Evolutionary conservation across 108 stramenopile species (phyloP).

Genomic region (Pinguiococcus pyrenoidosus): DNA sequence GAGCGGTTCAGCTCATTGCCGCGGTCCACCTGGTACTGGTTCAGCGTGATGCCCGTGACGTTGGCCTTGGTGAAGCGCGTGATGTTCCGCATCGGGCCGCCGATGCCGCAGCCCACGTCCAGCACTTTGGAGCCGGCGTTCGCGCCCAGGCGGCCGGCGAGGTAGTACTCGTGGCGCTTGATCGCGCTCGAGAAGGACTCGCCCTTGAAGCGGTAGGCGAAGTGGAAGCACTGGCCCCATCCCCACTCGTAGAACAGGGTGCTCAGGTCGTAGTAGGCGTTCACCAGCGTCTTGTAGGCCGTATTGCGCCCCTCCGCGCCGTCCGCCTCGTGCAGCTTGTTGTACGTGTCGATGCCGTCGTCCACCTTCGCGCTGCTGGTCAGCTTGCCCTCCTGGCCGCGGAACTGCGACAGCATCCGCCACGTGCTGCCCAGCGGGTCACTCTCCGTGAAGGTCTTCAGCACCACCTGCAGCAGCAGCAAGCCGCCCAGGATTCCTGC

Average conservation of each 20-base stretch:
- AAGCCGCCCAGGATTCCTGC: no score
- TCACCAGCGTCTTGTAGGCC: slow-evolving; percentile 24
- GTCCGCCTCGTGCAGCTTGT: slow-evolving; percentile 30
- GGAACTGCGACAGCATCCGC: background rate
- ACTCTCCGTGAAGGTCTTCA: no score
- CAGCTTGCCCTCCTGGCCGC: slow-evolving; percentile 1
- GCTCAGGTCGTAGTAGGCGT: slow-evolving; percentile 42
- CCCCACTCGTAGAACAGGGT: slow-evolving; percentile 47
- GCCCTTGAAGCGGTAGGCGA: slow-evolving; percentile 19
- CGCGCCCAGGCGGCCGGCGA: slow-evolving; percentile 32
- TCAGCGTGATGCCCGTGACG: slow-evolving; percentile 63
- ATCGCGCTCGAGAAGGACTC: slow-evolving; percentile 34
- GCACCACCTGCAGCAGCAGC: no score
- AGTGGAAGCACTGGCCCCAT: slow-evolving; percentile 41
- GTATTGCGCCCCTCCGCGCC: slow-evolving; percentile 7
- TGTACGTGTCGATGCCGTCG: slow-evolving; percentile 33
- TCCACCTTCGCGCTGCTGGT: slow-evolving; percentile 26
- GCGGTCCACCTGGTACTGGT: slow-evolving; percentile 64
- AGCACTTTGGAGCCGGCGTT: slow-evolving; percentile 26
- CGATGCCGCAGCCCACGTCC: slow-evolving; percentile 42
- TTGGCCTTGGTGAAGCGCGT: slow-evolving; percentile 32
- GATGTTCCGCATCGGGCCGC: slow-evolving; percentile 39
- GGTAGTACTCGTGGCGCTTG: slow-evolving; percentile 41
- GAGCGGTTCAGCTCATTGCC: slow-evolving; percentile 59
- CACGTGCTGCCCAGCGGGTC: slow-evolving; percentile 1